Percentiles rank a stretch among this genome's conserved stretches.
Evolutionary conservation across 2,329 filamentous ascomycete species (phyloP).

Genomic region (Calonectria honghensis): DNA sequence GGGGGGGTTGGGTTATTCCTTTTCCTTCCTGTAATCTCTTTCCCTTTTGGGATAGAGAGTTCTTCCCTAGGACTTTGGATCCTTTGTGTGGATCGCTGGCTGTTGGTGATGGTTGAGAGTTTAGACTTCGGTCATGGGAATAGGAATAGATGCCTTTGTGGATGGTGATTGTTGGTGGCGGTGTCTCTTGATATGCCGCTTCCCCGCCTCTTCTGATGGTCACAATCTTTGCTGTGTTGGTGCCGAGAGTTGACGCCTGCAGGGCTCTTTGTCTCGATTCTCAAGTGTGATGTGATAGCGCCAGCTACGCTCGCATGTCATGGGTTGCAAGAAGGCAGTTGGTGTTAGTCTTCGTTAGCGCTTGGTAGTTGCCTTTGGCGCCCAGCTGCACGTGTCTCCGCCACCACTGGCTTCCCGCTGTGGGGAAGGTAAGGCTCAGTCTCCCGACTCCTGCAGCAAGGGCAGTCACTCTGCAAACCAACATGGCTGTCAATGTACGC

Average conservation of each 20-base stretch:
- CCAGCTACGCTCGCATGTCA: no score
- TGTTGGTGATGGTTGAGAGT: background rate
- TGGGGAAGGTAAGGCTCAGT: conserved; percentile 6
- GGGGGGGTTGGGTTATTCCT: background rate
- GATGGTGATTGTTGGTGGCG: background rate
- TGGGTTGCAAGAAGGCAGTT: conserved; percentile 6
- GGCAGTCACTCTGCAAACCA: background rate
- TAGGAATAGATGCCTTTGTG: background rate
- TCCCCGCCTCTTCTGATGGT: background rate
- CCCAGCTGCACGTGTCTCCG: conserved; percentile 16
- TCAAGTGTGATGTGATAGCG: background rate
- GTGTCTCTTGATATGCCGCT: background rate
- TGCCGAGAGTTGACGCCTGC: background rate
- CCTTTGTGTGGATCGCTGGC: background rate
- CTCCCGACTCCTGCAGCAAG: background rate
- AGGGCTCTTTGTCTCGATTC: background rate
- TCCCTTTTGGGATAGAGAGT: background rate
- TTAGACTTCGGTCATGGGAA: background rate
- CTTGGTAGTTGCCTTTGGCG: conserved; percentile 7
- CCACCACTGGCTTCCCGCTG: conserved; percentile 7
- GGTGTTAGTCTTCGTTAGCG: background rate
- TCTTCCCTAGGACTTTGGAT: background rate
- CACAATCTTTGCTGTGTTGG: background rate
- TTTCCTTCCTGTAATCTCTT: background rate
- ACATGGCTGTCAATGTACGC: background rate